Percentiles rank a stretch among this genome's conserved stretches.
Evolutionary conservation across 2,329 filamentous ascomycete genomes (phyloP).

Genomic region (Plectosphaerella plurivora): DNA sequence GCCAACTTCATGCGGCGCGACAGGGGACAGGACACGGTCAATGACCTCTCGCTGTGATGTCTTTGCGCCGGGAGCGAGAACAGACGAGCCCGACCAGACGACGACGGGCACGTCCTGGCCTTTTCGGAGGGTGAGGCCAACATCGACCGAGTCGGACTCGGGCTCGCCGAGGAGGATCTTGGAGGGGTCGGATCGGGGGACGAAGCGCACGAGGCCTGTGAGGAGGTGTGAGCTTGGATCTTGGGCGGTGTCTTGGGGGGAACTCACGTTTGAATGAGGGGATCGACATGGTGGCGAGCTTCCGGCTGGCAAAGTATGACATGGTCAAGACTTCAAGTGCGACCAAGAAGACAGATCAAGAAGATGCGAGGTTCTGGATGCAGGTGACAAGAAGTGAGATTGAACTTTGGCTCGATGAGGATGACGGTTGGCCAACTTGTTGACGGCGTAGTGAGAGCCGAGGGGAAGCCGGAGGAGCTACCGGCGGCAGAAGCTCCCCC

Average conservation of each 20-base stretch:
- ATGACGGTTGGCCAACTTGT: too few species aligned
- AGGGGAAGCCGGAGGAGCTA: too few species aligned
- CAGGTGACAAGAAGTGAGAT: too few species aligned
- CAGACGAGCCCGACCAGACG: conserved; percentile 54
- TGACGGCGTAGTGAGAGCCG: too few species aligned
- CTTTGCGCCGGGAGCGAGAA: conserved; percentile 46
- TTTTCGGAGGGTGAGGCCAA: conserved; percentile 51
- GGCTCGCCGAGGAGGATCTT: conserved; percentile 54
- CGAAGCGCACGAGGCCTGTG: conserved; percentile 55
- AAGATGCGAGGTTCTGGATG: too few species aligned
- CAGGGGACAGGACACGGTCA: conserved; percentile 41
- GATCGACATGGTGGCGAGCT: neutral
- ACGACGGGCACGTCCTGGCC: conserved; percentile 51
- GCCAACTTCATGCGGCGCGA: conserved; percentile 20
- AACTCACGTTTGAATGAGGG: neutral
- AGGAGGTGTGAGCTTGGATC: neutral
- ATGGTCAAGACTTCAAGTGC: too few species aligned
- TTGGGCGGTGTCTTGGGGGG: neutral
- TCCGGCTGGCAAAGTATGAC: too few species aligned
- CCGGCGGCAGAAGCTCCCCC: too few species aligned
- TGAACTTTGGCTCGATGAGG: too few species aligned
- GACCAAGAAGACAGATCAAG: too few species aligned
- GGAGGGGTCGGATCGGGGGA: conserved; percentile 43
- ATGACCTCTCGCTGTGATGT: conserved; percentile 43
- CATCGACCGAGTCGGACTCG: conserved; percentile 44